These are phyloP conservation scores for Tolypocladium ophioglossoides DNA, from an alignment of 2,329 filamentous ascomycete species.

Conservation along the genomic window DNA sequence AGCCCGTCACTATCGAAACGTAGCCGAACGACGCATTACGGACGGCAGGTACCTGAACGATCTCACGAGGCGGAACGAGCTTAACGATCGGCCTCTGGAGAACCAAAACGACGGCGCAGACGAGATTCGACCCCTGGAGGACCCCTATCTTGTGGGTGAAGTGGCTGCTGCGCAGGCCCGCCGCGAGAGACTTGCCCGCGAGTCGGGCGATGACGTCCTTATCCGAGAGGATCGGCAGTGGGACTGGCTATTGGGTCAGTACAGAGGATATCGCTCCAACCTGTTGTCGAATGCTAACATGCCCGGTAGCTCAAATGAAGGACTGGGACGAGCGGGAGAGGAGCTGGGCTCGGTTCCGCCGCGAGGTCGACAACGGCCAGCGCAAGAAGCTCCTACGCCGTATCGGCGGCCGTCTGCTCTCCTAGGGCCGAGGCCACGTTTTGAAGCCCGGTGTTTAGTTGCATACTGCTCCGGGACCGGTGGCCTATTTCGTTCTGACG, in stretches of 20 bases:
- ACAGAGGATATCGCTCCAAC: neutral
- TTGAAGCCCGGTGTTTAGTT: neutral
- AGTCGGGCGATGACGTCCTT: conserved; percentile 44
- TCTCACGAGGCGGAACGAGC: conserved; percentile 10
- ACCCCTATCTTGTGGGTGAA: conserved; percentile 58
- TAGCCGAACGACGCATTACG: conserved; percentile 50
- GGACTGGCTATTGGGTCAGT: conserved; percentile 50
- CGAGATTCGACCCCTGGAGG: conserved; percentile 44
- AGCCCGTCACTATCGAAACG: conserved; percentile 50
- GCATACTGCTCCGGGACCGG: neutral
- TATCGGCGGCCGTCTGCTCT: conserved; percentile 22
- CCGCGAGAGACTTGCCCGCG: conserved; percentile 44
- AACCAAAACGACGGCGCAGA: neutral
- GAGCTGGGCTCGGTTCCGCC: conserved; percentile 33
- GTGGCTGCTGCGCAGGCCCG: conserved; percentile 48
- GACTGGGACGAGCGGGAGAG: conserved; percentile 40
- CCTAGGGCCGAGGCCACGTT: neutral
- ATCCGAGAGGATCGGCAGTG: conserved; percentile 46
- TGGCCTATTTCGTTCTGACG: neutral
- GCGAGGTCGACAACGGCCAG: conserved; percentile 21
- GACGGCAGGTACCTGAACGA: conserved; percentile 26
- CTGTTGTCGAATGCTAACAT: neutral
- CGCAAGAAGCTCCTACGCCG: conserved; percentile 30
- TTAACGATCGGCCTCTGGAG: neutral
- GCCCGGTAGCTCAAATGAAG: conserved; percentile 36